A percentile compares a stretch with the other conserved stretches of the same genome.
These are phyloP conservation scores for Didymella glomerata DNA, from an alignment of 2,329 filamentous ascomycete species.

Conservation along the genomic window DNA sequence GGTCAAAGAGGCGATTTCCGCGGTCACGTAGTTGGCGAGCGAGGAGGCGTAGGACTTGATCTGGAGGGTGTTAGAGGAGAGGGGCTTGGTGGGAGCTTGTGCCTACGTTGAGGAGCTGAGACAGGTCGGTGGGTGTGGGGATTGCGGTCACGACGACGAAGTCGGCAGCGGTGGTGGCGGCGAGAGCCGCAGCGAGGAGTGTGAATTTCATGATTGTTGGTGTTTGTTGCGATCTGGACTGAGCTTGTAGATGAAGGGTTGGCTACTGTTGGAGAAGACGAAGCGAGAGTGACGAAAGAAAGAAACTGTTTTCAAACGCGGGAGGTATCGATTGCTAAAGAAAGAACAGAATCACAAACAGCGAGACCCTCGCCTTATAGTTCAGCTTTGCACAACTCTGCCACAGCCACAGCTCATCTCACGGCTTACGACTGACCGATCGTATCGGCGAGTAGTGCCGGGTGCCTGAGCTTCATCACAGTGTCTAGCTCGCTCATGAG, in stretches of 20 bases:
- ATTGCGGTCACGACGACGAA: constrained; percentile 33
- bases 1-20: constrained; percentile 26
- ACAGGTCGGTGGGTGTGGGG: constrained; percentile 27
- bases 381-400: constrained; percentile 12
- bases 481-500: background rate
- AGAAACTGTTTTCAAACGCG: background rate
- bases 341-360: constrained; percentile 2
- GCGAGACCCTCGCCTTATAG: constrained; percentile 19
- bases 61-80: constrained; percentile 14
- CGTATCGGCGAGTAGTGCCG: constrained; percentile 14
- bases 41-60: constrained; percentile 28
- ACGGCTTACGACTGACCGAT: constrained; percentile 7
- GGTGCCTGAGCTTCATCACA: constrained; percentile 7
- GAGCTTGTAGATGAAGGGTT: background rate
- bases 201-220: constrained; percentile 30
- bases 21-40: constrained; percentile 24
- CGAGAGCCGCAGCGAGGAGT: constrained; percentile 29
- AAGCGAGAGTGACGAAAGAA: background rate
- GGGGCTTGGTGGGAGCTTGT: background rate
- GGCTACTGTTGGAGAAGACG: background rate
- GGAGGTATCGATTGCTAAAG: constrained; percentile 4
- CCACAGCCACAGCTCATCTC: constrained; percentile 21
- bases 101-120: constrained; percentile 30
- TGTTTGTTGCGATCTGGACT: background rate
- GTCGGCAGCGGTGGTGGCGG: constrained; percentile 29